Evolutionary conservation across 31 red algal genomes (phyloP).

Genomic region (Asparagopsis taxiformis): DNA sequence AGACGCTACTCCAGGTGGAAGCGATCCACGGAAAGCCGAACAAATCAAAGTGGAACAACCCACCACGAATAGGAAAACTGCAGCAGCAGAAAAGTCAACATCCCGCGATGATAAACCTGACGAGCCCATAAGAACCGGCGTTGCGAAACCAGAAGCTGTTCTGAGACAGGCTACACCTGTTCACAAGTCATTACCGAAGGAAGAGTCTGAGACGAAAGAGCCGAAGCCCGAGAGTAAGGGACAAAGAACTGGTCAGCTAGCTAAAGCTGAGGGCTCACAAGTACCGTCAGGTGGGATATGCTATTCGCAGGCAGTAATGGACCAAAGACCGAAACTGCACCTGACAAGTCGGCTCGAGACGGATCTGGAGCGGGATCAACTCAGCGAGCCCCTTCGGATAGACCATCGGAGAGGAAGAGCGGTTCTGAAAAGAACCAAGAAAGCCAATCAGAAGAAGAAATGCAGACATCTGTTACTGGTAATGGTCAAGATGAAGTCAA

Average conservation of each 20-base stretch:
- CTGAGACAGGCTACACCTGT: no score
- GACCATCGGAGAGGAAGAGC: not conserved
- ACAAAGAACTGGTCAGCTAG: conserved; percentile 9
- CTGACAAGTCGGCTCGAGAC: no score
- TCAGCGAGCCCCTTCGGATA: not conserved
- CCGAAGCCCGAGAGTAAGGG: conserved; percentile 7
- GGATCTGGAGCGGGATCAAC: no score
- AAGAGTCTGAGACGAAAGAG: not conserved
- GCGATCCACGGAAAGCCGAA: not conserved
- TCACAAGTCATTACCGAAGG: no score
- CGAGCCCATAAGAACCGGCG: no score
- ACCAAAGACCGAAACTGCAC: no score
- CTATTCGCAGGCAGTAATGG: conserved; percentile 38
- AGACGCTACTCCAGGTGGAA: not conserved
- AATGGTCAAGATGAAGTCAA: not conserved
- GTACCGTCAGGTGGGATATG: conserved; percentile 71
- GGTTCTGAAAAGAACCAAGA: not conserved
- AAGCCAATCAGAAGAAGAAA: not conserved
- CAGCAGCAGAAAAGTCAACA: no score
- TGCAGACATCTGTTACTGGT: not conserved
- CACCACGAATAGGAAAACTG: no score
- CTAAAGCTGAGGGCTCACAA: conserved; percentile 1
- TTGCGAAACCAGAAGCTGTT: no score
- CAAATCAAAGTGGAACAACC: no score
- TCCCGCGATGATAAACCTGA: no score